Percentiles rank a stretch among this genome's conserved stretches.
These are phyloP conservation scores for Euphrasia confusa DNA, from an alignment of 257 asterid species.

Conservation along the genomic window DNA sequence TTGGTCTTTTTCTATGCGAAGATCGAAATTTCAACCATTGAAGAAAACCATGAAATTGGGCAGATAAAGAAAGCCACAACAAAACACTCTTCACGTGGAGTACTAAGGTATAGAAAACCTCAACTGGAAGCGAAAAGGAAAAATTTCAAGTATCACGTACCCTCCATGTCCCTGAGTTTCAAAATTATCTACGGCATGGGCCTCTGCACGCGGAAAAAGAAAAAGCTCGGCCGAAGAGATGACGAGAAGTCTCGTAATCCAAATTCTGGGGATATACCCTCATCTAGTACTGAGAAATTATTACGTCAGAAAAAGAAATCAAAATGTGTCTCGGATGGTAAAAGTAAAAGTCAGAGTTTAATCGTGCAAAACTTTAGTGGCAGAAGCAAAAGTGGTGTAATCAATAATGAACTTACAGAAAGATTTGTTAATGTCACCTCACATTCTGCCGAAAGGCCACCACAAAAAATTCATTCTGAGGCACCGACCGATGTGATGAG, in stretches of 20 bases:
- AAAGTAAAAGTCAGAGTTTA: slow-evolving; percentile 24
- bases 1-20: slow-evolving; percentile 21
- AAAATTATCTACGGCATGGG: slow-evolving; percentile 50
- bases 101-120: slow-evolving; percentile 22
- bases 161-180: slow-evolving; percentile 47
- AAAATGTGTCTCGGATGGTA: slow-evolving; percentile 22
- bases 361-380: slow-evolving; percentile 22
- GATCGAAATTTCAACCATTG: slow-evolving; percentile 23
- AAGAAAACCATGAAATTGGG: slow-evolving; percentile 24
- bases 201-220: slow-evolving; percentile 38
- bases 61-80: slow-evolving; percentile 19
- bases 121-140: slow-evolving; percentile 35
- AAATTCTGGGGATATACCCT: slow-evolving; percentile 24
- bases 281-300: slow-evolving; percentile 37
- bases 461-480: slow-evolving; percentile 24
- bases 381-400: slow-evolving; percentile 11
- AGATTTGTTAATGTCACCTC: slow-evolving; percentile 32
- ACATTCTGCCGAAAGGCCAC: slow-evolving; percentile 33
- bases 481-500: slow-evolving; percentile 31
- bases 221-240: slow-evolving; percentile 36
- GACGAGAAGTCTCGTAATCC: slow-evolving; percentile 24
- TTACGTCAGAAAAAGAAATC: slow-evolving; percentile 28
- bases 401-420: slow-evolving; percentile 29
- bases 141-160: slow-evolving; percentile 37
- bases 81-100: slow-evolving; percentile 18